These are phyloP conservation scores for Microstegium vimineum DNA, from an alignment of 176 grass and related monocot genomes.

Conservation along the genomic window DNA sequence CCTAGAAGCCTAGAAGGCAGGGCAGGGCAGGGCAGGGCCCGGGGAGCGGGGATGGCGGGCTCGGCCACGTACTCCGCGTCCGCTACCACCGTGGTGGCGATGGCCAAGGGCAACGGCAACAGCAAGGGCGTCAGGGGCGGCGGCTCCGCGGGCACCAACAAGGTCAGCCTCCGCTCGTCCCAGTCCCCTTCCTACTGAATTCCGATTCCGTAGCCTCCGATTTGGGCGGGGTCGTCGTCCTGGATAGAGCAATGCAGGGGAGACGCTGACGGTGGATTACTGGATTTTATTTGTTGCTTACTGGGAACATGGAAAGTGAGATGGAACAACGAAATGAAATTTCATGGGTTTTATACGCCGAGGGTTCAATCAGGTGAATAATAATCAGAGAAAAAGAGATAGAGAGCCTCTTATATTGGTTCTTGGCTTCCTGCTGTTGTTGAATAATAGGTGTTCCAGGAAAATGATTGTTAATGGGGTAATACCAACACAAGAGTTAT, in stretches of 20 bases:
- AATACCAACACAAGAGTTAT: not conserved
- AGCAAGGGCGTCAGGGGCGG: constrained; percentile 9
- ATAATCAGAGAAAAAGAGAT: not conserved
- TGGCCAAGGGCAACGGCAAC: constrained; percentile 38
- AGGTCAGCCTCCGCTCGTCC: constrained; percentile 9
- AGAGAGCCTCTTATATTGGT: not conserved
- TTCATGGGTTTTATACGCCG: not conserved
- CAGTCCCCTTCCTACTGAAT: not conserved
- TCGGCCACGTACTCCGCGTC: constrained; percentile 34
- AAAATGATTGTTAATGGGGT: not conserved
- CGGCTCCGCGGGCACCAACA: constrained; percentile 27
- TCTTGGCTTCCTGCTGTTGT: not conserved
- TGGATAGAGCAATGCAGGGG: not conserved
- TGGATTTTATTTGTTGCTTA: not conserved
- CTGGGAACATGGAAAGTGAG: not conserved
- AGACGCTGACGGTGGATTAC: too few relatives aligned
- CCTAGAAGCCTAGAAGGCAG: not conserved
- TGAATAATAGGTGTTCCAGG: not conserved
- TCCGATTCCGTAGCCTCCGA: too few relatives aligned
- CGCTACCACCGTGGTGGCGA: constrained; percentile 41
- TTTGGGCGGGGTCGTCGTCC: not conserved
- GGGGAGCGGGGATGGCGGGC: constrained; percentile 29
- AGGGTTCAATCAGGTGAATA: not conserved
- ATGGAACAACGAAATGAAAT: not conserved
- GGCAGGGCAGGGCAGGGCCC: not conserved